Evolutionary conservation across 2,329 filamentous ascomycete genomes (phyloP).

Genomic region (Fragosphaeria purpurea): DNA sequence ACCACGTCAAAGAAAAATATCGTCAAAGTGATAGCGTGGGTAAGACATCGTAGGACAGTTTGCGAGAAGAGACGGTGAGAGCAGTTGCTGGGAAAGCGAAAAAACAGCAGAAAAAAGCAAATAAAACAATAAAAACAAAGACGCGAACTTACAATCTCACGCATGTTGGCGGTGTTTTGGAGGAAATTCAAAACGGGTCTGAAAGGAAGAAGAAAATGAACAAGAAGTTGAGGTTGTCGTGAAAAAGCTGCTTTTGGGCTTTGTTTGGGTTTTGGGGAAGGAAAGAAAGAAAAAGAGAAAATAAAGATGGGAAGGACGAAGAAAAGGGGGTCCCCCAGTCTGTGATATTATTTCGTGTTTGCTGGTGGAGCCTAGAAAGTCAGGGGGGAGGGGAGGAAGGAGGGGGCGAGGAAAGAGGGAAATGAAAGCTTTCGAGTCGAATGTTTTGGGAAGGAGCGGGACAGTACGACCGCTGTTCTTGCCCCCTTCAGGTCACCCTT

Average conservation of each 20-base stretch:
- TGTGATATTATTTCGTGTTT: too few species aligned
- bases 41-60: neutral
- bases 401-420: neutral
- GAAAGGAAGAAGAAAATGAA: conserved; percentile 2
- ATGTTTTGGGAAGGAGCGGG: too few species aligned
- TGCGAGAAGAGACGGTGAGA: conserved; percentile 1
- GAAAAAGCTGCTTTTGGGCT: neutral
- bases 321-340: too few species aligned
- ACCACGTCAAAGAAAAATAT: too few species aligned
- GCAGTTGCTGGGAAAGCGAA: neutral
- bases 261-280: neutral
- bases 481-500: too few species aligned
- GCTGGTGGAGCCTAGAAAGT: too few species aligned
- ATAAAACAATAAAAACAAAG: neutral
- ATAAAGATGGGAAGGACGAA: neutral
- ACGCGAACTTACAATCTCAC: conserved; percentile 56
- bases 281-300: conserved; percentile 3
- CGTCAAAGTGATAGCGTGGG: too few species aligned
- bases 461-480: too few species aligned
- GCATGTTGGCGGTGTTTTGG: conserved; percentile 45
- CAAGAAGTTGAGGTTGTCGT: neutral
- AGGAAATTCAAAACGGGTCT: conserved; percentile 1
- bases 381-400: neutral
- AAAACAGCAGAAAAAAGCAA: neutral
- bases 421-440: neutral